Base-by-base conservation (phyloP, 2,329 filamentous ascomycete genomes). In the Neopestalotiopsis sp. region DNA sequence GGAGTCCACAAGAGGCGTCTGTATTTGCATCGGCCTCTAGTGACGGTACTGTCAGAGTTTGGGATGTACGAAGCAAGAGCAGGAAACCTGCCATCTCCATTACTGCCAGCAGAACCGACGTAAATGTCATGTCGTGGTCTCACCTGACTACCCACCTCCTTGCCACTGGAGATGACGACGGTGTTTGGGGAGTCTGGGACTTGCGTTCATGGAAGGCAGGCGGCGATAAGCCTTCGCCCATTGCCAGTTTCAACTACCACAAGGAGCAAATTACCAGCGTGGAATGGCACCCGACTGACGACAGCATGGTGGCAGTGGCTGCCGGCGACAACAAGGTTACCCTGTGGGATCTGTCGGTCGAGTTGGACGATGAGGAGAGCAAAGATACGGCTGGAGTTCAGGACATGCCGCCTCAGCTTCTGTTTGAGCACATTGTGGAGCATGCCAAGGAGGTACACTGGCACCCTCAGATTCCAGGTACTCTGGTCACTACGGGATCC, bases 61-160 rank as follows among this genome's bases (percentile, higher is more conserved):
- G 96, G 95, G 96, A 99, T 78, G 89, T 96, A 24, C 90, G 96
- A 66, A 95, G 92, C 79, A 98, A 98, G 86, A 94, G 91, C 73
- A 91, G 93, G 72, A 93, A 92, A 78, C 90, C 94, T n/a, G 95
- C 94, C 59, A 88, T 99, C 70, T 94, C 92, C 68, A 92, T 98
- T 69, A 89, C 94, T 78, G 91, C 96, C 73, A 96, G 92, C 78
- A 86, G 89, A 68, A 90, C 91, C 64, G 96, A 99, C 77, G 94
- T 98, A 77, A 99, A 99, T 79, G 96, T 99, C 71, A 92, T 98
- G 83, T 96, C 93, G 70, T 99, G 96, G 96, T 97, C 94, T 49
- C 89, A 88, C 59, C 91, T 95, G 81, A 97, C 95, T 0, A 89
- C 91, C 28, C 94, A 98, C 80, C 89, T 99, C 45, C 90, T 99